A percentile compares a stretch with the other conserved stretches of the same genome.
phyloP scores from a whole-genome alignment of 2,329 filamentous ascomycete genomes.

The Aspergillus fumigatus region DNA sequence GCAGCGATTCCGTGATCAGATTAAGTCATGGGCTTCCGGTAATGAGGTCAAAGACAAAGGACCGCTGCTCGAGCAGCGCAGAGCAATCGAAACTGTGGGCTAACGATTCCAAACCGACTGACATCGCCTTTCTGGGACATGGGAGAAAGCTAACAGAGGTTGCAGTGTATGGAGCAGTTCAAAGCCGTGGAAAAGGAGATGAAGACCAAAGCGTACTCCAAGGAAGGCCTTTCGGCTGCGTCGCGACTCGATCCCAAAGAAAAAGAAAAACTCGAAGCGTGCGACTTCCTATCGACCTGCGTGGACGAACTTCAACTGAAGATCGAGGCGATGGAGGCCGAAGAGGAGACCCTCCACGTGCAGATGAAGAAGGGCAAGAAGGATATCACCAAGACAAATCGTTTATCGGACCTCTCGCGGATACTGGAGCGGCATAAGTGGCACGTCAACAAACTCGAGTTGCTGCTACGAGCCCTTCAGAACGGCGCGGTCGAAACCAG shows the following conservation, averaged over 20 bases:
- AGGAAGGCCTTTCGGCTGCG: constrained; percentile 88
- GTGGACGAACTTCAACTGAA: constrained; percentile 92
- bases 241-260: constrained; percentile 96
- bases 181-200: constrained; percentile 99
- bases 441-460: constrained; percentile 88
- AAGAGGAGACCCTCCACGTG: constrained; percentile 78
- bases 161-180: constrained; percentile 84
- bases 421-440: constrained; percentile 91
- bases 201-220: constrained; percentile 99
- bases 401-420: constrained; percentile 78
- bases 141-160: constrained; percentile 22
- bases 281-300: constrained; percentile 79
- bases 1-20: constrained; percentile 93
- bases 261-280: constrained; percentile 83
- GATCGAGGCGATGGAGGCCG: constrained; percentile 87
- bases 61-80: constrained; percentile 86
- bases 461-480: constrained; percentile 83
- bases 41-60: constrained; percentile 99
- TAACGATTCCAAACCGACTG: constrained; percentile 7
- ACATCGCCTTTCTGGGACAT: constrained; percentile 2
- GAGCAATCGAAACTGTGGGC: constrained; percentile 89
- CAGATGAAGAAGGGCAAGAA: constrained; percentile 95
- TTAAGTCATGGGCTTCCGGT: constrained; percentile 98
- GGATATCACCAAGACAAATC: constrained; percentile 75
- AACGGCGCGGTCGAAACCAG: constrained; percentile 87